These are phyloP conservation scores for Pholiota conissans DNA, from an alignment of 768 basidiomycete genomes.

Conservation along the genomic window DNA sequence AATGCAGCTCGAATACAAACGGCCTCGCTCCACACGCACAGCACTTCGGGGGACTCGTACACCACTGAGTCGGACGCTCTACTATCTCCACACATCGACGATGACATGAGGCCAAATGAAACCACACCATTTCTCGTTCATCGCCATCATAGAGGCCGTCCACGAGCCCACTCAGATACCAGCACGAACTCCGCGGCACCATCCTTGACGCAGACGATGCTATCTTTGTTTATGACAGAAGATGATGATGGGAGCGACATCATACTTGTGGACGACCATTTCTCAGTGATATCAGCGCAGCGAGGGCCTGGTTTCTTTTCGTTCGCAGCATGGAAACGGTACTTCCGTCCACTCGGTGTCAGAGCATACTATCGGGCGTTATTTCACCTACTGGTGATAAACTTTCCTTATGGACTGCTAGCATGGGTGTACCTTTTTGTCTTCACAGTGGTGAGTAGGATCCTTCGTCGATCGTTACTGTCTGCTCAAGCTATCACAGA, in stretches of 20 bases:
- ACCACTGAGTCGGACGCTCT: slow-evolving; percentile 33
- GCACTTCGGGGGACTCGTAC: slow-evolving; percentile 34
- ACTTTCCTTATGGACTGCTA: slow-evolving; percentile 77
- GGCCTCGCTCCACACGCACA: slow-evolving; percentile 20
- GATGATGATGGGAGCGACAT: slow-evolving; percentile 36
- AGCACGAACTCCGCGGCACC: slow-evolving; percentile 58
- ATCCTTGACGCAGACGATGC: slow-evolving; percentile 66
- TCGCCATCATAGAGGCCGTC: slow-evolving; percentile 33
- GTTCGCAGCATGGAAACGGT: slow-evolving; percentile 44
- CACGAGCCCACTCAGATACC: slow-evolving; percentile 57
- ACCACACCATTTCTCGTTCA: slow-evolving; percentile 41
- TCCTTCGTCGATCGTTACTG: slow-evolving; percentile 1
- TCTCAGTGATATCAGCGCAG: slow-evolving; percentile 8
- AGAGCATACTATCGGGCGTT: slow-evolving; percentile 63
- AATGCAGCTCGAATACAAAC: slow-evolving; percentile 20
- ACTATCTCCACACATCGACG: slow-evolving; percentile 25
- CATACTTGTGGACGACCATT: slow-evolving; percentile 18
- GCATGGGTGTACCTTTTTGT: slow-evolving; percentile 82
- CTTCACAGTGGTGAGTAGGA: slow-evolving; percentile 77
- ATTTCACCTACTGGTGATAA: slow-evolving; percentile 70
- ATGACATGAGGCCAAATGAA: slow-evolving; percentile 40
- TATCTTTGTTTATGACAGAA: slow-evolving; percentile 66
- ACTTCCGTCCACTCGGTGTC: slow-evolving; percentile 62
- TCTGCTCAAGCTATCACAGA: slow-evolving; percentile 47
- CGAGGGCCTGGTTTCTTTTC: slow-evolving; percentile 29